Base-by-base conservation (phyloP, 306 rosid genomes). In the Sphenostylis stenocarpa region DNA sequence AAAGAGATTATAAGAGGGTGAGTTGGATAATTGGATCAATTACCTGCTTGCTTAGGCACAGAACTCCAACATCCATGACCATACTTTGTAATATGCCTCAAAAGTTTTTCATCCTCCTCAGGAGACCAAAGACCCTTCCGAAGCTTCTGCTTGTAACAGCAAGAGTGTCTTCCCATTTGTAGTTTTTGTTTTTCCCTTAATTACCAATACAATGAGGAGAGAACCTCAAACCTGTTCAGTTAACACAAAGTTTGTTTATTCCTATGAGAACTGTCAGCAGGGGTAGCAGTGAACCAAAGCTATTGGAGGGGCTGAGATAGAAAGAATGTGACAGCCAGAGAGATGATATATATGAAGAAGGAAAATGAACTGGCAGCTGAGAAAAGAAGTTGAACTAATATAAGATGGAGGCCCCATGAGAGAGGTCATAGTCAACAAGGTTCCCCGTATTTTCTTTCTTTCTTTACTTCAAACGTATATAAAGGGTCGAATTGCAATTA, bases 21-120 rank as follows among this genome's bases (percentile, higher is more conserved):
- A 48, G 23, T 76, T 66, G 13, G 38, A 62, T 26, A 56, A 56
- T 55, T 5, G 4, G 7, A n/a, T 5, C 15, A 29, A 7, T 15
- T 51, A 87, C 91, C 88, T 65, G 91, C 89, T 85, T 87, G 91
- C 75, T 87, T 87, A 52, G 91, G 91, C 15, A 87, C 91, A 74
- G 91, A 87, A 73, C 89, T 85, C 91, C 91, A 87, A 56, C 91
- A 87, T 51, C 87, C 89, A 83, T 85, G 89, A 6, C 91, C 91
- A 78, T 85, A 80, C 73, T 78, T 83, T 0, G 89, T 87, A 36
- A 87, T 85, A 85, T 87, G 89, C 77, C 75, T 85, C 38, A 87
- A 65, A 63, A 87, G 78, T 20, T 87, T 87, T 55, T 85, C 91
- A 80, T 87, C 91, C 71, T 87, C 91, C 43, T 85, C 91, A 43